Percentiles rank a stretch among this genome's conserved stretches.
phyloP scores from a whole-genome alignment of 2,329 filamentous ascomycete species.

The Ophiognomonia clavigignenti-juglandacearum region DNA sequence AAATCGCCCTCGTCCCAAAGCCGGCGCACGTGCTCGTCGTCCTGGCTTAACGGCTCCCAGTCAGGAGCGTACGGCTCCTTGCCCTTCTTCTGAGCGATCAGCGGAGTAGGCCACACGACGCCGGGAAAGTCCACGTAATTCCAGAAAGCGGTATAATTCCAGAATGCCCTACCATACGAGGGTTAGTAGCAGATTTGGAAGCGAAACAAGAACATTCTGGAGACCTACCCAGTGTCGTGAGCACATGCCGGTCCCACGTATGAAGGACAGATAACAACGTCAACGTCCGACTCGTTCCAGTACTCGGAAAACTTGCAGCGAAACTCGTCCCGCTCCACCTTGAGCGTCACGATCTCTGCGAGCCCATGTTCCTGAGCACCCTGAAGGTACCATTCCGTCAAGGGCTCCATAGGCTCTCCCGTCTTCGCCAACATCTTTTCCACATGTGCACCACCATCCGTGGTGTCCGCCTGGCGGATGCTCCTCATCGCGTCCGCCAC shows the following conservation, averaged over 20 bases:
- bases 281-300: slow-evolving; percentile 32
- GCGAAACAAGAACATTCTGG: too few relatives aligned
- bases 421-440: slow-evolving; percentile 28
- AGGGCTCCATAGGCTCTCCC: slow-evolving; percentile 37
- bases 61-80: slow-evolving; percentile 22
- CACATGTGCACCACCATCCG: slow-evolving; percentile 33
- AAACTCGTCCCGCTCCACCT: slow-evolving; percentile 26
- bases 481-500: slow-evolving; percentile 24
- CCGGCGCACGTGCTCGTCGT: slow-evolving; percentile 24
- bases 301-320: slow-evolving; percentile 27
- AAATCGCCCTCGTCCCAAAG: slow-evolving; percentile 29
- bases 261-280: slow-evolving; percentile 30
- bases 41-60: slow-evolving; percentile 24
- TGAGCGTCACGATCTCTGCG: slow-evolving; percentile 20
- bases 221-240: slow-evolving; percentile 28
- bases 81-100: slow-evolving; percentile 23
- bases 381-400: slow-evolving; percentile 36
- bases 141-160: slow-evolving; percentile 33
- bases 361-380: slow-evolving; percentile 25
- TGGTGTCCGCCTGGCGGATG: slow-evolving; percentile 40
- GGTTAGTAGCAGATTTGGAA: too few relatives aligned
- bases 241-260: slow-evolving; percentile 31
- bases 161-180: slow-evolving; percentile 18
- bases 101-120: slow-evolving; percentile 29
- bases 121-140: slow-evolving; percentile 34